Base-by-base conservation (phyloP, 1,284 basidiomycete genomes). In the Puccinia novopanici region DNA sequence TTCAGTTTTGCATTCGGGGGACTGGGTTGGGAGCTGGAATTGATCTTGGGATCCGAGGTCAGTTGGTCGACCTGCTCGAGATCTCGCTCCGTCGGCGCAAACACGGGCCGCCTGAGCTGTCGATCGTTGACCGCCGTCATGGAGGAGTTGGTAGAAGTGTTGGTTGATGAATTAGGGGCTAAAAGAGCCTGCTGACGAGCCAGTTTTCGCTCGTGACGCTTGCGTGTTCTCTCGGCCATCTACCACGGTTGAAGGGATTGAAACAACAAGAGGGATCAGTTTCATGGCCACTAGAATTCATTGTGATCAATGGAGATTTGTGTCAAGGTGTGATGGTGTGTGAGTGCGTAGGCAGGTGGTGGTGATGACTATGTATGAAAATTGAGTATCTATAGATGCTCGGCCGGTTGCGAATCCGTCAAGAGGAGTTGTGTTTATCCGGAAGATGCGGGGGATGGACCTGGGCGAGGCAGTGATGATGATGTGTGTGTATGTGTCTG, bases 181-280 rank as follows among this genome's bases (percentile, higher is more conserved):
- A 55, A 42, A 19, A 57, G 30, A 0, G 48, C 65, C 52, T 71
- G 65, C 50, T 72, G 65, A 17, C 68, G 48, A 17, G 76, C 76
- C 30, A 79, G 57, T 52, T 79, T 79, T 5, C 68, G 65, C 54
- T 71, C 68, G 57, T 79, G 76, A 17, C 76, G 67, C 15, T 55
- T 70, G 22, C 50, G 42, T 15, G 61, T n/a, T 45, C 76, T 52
- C 40, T 79, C 76, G 67, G 63, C 76, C 76, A 79, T 79, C 76
- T 79, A 37, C 8, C 17, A 30, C 10, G 55, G 10, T 65, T 0
- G n/a, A 30, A 65, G 30, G 30, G n/a, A 42, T 45, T 70, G 13
- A 59, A 9, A 9, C 8, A 19, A 59, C 22, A 24, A 57, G 52
- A 24, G 42, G 24, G 8, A 45, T 24, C 40, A n/a, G n/a, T 17